A percentile compares a stretch with the other conserved stretches of the same genome.
phyloP scores from a whole-genome alignment of 2,329 filamentous ascomycete genomes.

The Thielaviopsis euricoi region DNA sequence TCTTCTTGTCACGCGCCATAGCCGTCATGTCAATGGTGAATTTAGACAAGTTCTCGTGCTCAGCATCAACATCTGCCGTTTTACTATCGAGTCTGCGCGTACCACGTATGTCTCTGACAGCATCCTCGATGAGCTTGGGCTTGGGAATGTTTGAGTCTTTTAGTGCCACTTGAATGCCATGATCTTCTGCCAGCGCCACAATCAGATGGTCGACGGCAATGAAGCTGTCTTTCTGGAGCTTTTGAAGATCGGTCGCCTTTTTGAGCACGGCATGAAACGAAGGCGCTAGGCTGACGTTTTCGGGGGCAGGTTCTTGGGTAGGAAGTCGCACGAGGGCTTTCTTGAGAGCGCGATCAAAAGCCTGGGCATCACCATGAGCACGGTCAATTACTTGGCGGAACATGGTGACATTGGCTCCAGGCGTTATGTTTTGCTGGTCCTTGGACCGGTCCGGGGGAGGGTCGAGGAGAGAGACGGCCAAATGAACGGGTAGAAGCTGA shows the following conservation, averaged over 20 bases:
- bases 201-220: conserved; percentile 94
- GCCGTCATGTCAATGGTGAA: conserved; percentile 98
- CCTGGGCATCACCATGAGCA: conserved; percentile 81
- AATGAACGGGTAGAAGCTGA: conserved; percentile 77
- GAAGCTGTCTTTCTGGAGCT: conserved; percentile 92
- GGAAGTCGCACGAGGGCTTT: conserved; percentile 80
- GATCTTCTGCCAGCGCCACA: conserved; percentile 64
- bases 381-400: conserved; percentile 90
- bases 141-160: conserved; percentile 86
- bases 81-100: conserved; percentile 90
- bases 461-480: conserved; percentile 68
- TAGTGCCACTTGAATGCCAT: conserved; percentile 53
- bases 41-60: conserved; percentile 91
- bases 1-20: conserved; percentile 91
- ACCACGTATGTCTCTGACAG: conserved; percentile 81
- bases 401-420: conserved; percentile 50
- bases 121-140: conserved; percentile 72
- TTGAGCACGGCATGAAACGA: conserved; percentile 68
- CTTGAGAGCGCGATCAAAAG: conserved; percentile 78
- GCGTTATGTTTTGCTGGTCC: conserved; percentile 63
- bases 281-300: conserved; percentile 69
- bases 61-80: conserved; percentile 81
- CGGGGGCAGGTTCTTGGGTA: conserved; percentile 87
- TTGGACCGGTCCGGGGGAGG: conserved; percentile 61
- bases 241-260: conserved; percentile 75